A percentile compares a stretch with the other conserved stretches of the same genome.
phyloP scores from a whole-genome alignment of 805 yeast species.

The Tetrapisispora phaffii region DNA sequence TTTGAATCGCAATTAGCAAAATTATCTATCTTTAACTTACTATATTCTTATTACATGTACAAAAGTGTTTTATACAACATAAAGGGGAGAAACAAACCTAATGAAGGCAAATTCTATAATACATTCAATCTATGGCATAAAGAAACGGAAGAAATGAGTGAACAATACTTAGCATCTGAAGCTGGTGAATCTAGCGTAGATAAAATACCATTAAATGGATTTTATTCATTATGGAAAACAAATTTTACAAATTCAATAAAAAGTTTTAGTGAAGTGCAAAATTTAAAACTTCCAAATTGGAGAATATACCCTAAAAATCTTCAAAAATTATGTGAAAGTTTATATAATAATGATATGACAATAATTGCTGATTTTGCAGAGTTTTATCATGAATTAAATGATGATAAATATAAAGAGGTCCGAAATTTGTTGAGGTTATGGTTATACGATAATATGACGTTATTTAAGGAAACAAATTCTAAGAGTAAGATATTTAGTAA shows the following conservation, averaged over 20 bases:
- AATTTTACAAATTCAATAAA: conserved; percentile 10
- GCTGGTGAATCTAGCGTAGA: background rate
- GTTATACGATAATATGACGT: conserved; percentile 21
- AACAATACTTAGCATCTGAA: background rate
- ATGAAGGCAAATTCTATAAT: too few species aligned
- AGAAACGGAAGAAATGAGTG: conserved; percentile 5
- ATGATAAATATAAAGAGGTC: conserved; percentile 5
- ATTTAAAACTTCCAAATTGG: conserved; percentile 24
- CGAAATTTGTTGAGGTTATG: conserved; percentile 20
- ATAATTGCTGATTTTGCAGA: conserved; percentile 17
- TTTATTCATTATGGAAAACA: conserved; percentile 20
- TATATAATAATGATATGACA: conserved; percentile 16
- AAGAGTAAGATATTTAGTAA: background rate
- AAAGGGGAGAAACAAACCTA: background rate
- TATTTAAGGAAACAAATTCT: conserved; percentile 5
- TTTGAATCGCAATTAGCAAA: conserved; percentile 14
- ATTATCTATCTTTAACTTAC: conserved; percentile 21
- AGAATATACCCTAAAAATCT: conserved; percentile 15
- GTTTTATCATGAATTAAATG: conserved; percentile 13
- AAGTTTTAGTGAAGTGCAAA: conserved; percentile 12
- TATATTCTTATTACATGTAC: conserved; percentile 22
- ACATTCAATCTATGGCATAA: conserved; percentile 9
- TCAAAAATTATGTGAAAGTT: conserved; percentile 10
- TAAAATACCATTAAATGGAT: conserved; percentile 6
- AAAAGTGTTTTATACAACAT: conserved; percentile 8